phyloP scores from a whole-genome alignment of 306 rosid species.

The Gastrolobium villosum region DNA sequence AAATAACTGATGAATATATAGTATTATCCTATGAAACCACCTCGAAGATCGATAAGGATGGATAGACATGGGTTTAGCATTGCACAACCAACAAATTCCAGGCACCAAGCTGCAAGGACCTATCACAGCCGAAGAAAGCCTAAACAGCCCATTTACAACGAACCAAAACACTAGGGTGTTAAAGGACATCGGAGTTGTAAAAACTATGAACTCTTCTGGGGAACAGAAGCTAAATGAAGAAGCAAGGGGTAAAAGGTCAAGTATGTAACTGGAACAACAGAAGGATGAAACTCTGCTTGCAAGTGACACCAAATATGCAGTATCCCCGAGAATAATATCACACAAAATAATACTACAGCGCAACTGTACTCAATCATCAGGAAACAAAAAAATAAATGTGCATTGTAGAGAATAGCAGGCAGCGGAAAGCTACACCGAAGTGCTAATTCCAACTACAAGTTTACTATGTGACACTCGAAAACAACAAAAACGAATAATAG shows the following conservation, averaged over 20 bases:
- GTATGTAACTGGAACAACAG: neutral
- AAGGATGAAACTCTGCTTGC: constrained; percentile 3
- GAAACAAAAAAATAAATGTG: neutral
- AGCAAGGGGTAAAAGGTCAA: neutral
- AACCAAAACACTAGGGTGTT: neutral
- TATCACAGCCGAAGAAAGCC: neutral
- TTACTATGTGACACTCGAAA: neutral
- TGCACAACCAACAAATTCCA: neutral
- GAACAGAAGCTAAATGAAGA: neutral
- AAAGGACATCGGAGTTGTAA: neutral
- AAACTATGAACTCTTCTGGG: neutral
- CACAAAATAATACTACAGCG: constrained; percentile 23
- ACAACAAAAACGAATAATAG: neutral
- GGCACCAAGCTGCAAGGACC: neutral
- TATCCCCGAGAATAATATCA: neutral
- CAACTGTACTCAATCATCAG: neutral
- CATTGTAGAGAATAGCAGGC: neutral
- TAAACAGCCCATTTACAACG: neutral
- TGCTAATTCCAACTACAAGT: neutral
- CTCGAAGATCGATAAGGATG: neutral
- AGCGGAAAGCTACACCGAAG: neutral
- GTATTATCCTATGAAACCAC: neutral
- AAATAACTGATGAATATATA: no score
- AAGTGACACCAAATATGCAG: neutral
- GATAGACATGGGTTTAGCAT: neutral